Evolutionary conservation across 768 basidiomycete species (phyloP), one percentile per base, ranked within the genome.

Genomic region (Cystobasidiopsis lactophilus): DNA sequence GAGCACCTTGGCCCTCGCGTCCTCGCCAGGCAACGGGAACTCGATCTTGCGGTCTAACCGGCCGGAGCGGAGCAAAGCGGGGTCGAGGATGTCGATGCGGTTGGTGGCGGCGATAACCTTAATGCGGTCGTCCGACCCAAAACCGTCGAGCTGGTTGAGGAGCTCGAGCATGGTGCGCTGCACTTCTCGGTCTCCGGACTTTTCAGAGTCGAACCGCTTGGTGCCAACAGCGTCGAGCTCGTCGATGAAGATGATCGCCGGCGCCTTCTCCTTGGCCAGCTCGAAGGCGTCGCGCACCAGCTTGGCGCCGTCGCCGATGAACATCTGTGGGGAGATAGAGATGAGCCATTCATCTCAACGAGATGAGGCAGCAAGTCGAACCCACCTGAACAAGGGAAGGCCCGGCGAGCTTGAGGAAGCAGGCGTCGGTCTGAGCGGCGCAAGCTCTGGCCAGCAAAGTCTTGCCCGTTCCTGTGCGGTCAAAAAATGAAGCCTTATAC

Each of bases 101-200:
- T 98, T 98, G 37, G 93, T 96, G 0, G 93, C 93, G 16, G 91
- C 93, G 58, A 96, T 95, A 57, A 96, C 91, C 78, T 98, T 98
- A 72, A 98, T 98, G 58, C 89, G 76, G 54, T 88, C 84, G 62
- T 96, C 89, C 60, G 84, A 88, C 55, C 85, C 82, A 69, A 98
- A 98, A 29, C 93, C 93, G 62, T 98, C 93, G 40, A 96, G 72
- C 68, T 98, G 93, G 67, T 98, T 98, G 57, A 98, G 76, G 41
- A 98, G 73, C 66, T 98, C 93, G 64, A 98, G 72, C 93, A 98
- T 98, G n/a, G 93, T 98, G 57, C 93, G 72, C 68, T 98, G 93
- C n/a, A 98, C 93, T 66, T 98, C 93, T 65, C 93, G 77, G 67
- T 98, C 93, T 57, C 93, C 93, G 62, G 85, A 85, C 75, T 96